Evolutionary conservation across 2,329 filamentous ascomycete species (phyloP).

Genomic region (Boeremia exigua): DNA sequence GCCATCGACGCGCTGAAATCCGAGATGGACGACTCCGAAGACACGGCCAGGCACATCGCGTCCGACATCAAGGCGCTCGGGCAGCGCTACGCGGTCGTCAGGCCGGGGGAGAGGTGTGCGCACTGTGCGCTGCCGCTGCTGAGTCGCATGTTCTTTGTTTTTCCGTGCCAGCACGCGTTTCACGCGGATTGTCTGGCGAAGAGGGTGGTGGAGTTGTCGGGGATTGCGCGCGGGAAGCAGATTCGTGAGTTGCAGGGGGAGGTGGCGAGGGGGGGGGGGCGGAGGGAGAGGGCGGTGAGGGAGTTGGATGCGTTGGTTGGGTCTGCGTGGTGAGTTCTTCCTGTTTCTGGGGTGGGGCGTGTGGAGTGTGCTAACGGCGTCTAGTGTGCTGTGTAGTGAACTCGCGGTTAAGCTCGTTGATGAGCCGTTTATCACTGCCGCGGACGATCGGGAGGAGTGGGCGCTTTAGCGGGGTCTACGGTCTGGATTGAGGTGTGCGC

Average conservation of each 20-base stretch:
- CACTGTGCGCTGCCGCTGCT: constrained; percentile 84
- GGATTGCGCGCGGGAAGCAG: constrained; percentile 74
- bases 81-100: constrained; percentile 91
- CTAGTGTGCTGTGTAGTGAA: constrained; percentile 89
- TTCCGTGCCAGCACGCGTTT: constrained; percentile 97
- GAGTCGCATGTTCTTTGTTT: constrained; percentile 94
- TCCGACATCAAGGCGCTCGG: constrained; percentile 85
- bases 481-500: too few relatives aligned
- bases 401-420: constrained; percentile 93
- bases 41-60: constrained; percentile 89
- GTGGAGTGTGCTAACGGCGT: constrained; percentile 21
- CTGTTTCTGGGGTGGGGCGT: not conserved
- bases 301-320: constrained; percentile 94
- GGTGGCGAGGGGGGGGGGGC: constrained; percentile 76
- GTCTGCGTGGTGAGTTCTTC: constrained; percentile 74
- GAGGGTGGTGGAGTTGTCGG: constrained; percentile 82
- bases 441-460: constrained; percentile 83
- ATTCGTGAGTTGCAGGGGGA: constrained; percentile 87
- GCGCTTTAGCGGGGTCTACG: constrained; percentile 50
- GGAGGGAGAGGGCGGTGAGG: constrained; percentile 80
- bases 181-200: constrained; percentile 92
- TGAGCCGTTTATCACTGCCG: constrained; percentile 81
- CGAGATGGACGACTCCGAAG: constrained; percentile 94
- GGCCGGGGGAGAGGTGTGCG: constrained; percentile 94
- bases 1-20: constrained; percentile 87